phyloP scores from a whole-genome alignment of 139 green algal species.

The Yamagishiella unicocca region DNA sequence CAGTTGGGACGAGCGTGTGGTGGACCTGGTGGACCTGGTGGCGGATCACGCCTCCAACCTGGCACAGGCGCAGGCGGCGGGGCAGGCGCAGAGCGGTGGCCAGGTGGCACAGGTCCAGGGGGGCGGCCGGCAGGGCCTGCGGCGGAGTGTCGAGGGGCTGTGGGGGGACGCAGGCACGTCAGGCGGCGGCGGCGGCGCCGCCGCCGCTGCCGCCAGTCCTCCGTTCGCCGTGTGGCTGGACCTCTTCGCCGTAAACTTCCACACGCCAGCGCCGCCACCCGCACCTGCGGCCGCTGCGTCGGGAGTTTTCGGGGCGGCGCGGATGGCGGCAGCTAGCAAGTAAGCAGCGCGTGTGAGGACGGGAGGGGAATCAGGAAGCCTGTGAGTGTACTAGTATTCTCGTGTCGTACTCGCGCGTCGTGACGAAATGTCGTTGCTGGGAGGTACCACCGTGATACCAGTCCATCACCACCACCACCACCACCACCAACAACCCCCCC shows the following conservation, averaged over 20 bases:
- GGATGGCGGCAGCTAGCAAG: neutral
- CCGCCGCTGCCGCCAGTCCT: neutral
- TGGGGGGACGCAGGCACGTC: neutral
- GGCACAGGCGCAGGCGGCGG: neutral
- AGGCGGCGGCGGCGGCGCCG: neutral
- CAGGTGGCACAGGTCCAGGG: neutral
- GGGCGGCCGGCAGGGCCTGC: neutral
- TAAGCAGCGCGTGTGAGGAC: neutral
- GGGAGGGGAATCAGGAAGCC: no score
- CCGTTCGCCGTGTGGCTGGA: conserved; percentile 4
- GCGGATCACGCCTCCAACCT: neutral
- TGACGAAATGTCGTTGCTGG: no score
- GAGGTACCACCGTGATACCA: no score
- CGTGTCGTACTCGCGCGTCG: no score
- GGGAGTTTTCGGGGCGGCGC: neutral
- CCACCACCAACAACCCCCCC: no score
- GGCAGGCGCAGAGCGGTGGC: neutral
- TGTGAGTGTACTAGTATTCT: no score
- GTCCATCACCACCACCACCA: no score
- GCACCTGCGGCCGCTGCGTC: neutral
- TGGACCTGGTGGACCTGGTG: neutral
- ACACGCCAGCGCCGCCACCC: neutral
- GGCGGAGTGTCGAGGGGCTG: neutral
- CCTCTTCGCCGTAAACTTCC: conserved; percentile 18
- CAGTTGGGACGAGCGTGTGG: conserved; percentile 32